phyloP scores from a whole-genome alignment of 305 asterid genomes.

The Rubia balearica region DNA sequence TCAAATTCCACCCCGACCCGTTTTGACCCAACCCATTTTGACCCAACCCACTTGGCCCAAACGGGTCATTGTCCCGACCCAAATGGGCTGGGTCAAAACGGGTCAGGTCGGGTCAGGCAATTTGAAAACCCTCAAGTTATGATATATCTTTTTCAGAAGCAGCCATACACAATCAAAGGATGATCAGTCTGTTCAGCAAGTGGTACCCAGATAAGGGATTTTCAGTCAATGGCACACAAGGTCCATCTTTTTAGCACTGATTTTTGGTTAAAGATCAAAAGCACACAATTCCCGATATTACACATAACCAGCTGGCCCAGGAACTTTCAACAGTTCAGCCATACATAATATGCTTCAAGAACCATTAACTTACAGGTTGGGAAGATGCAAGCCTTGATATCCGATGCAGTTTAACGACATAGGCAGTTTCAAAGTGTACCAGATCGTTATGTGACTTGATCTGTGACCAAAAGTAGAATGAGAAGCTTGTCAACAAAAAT shows the following conservation, averaged over 20 bases:
- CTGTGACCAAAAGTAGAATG: constrained; percentile 31
- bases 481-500: constrained; percentile 11
- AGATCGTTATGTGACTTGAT: constrained; percentile 92
- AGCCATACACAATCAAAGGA: neutral
- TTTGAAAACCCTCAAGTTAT: neutral
- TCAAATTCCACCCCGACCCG: too few relatives aligned
- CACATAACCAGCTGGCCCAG: neutral
- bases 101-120: too few relatives aligned
- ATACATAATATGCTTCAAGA: constrained; percentile 17
- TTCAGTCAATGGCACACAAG: neutral
- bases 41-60: too few relatives aligned
- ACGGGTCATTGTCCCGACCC: too few relatives aligned
- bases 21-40: too few relatives aligned
- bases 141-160: neutral
- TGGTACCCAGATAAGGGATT: neutral
- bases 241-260: neutral
- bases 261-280: neutral
- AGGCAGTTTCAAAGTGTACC: constrained; percentile 93
- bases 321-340: neutral
- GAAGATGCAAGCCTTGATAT: constrained; percentile 80
- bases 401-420: constrained; percentile 94
- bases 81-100: too few relatives aligned
- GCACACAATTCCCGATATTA: neutral
- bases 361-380: constrained; percentile 64
- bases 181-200: neutral